Conservation (phyloP, 2,329 filamentous ascomycete genomes). For the Lasiodiplodia sp. region DNA sequence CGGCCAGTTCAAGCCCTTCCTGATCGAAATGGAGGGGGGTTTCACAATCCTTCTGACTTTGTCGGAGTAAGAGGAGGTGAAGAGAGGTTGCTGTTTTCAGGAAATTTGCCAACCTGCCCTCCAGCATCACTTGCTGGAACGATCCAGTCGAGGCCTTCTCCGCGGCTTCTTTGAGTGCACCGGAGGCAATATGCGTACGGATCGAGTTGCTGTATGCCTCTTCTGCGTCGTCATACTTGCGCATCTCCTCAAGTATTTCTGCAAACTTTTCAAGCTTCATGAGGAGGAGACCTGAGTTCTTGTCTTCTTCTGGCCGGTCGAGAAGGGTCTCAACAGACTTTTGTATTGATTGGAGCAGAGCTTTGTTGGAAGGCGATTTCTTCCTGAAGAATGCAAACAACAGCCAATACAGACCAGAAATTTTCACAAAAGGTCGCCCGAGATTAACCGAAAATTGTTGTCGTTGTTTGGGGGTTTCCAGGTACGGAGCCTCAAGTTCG, state of each 20-base stretch:
- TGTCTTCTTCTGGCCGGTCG: constrained; percentile 61
- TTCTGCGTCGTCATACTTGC: constrained; percentile 64
- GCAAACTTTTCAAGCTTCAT: constrained; percentile 73
- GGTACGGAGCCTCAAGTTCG: constrained; percentile 37
- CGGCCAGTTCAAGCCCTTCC: constrained; percentile 35
- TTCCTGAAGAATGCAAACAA: constrained; percentile 63
- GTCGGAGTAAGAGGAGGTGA: constrained; percentile 58
- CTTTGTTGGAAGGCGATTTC: constrained; percentile 51
- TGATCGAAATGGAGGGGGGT: constrained; percentile 56
- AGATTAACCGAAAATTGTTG: constrained; percentile 31
- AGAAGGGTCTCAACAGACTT: constrained; percentile 70
- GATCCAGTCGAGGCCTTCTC: constrained; percentile 58
- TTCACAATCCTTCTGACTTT: constrained; percentile 56
- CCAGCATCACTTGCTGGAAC: constrained; percentile 61
- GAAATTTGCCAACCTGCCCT: constrained; percentile 60
- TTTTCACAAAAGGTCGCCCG: constrained; percentile 60
- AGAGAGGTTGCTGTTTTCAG: constrained; percentile 67
- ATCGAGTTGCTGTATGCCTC: constrained; percentile 68
- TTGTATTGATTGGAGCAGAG: constrained; percentile 64
- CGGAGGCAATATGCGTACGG: constrained; percentile 66
- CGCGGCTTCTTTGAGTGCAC: constrained; percentile 63
- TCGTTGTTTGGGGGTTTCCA: constrained; percentile 21
- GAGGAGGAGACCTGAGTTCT: constrained; percentile 65
- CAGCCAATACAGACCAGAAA: constrained; percentile 76
- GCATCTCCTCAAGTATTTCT: constrained; percentile 63